Evolutionary conservation across 2,329 filamentous ascomycete species (phyloP), one percentile per base, ranked within the genome.

Genomic region (Cordyceps pruinosa): DNA sequence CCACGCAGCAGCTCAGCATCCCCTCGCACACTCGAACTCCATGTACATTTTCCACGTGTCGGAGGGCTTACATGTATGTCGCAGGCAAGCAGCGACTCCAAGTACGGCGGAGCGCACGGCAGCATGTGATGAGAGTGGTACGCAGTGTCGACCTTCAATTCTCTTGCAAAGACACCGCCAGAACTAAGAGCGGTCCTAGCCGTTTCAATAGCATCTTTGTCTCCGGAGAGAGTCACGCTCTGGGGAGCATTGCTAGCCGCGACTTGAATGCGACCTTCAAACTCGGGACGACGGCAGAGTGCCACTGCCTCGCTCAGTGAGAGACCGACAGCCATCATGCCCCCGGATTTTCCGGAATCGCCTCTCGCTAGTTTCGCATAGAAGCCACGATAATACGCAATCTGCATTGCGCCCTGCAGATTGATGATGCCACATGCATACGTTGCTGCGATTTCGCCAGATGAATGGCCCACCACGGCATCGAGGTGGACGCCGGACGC

Each of bases 401-500:
- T 61, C 0, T 58, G 34, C 9, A 68, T 63, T 1, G 68, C 68
- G n/a, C 64, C 62, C 3, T 60, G 8, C 0, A 56, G 56, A 0
- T 39, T 53, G 5, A 82, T 51, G 19, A 71, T 66, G 0, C 77
- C 77, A 0, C 75, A 72, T 0, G 77, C 75, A 60, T 79, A 82
- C 0, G 75, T 77, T 0, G 77, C 77, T 0, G 65, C 76, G 15
- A 80, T 79, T 60, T 81, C 78, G 1, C 78, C 78, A 0, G 73
- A 76, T 0, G 76, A 79, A 60, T 80, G 78, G 3, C 78, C 77
- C 1, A 78, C 68, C 0, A 76, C 73, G 0, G 68, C 69, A 1
- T 56, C 28, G 4, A 74, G 69, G 0, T 47, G 34, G n/a, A 78
- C 54, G 2, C 69, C 69, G 4, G 69, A 69, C 0, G 63, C 56